phyloP scores from a whole-genome alignment of 306 rosid genomes.

The Argentina anserina region DNA sequence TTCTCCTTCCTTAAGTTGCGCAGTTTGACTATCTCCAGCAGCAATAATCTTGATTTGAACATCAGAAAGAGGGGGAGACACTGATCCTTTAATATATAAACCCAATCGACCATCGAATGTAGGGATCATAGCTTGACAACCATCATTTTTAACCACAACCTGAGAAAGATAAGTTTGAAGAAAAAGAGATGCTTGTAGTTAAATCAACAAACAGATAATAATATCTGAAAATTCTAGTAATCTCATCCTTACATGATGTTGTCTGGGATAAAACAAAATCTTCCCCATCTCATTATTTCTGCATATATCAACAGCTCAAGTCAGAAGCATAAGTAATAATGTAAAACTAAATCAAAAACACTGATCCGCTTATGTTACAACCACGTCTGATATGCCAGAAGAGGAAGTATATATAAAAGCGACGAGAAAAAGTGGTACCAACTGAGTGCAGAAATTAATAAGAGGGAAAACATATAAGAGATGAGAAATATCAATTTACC shows the following conservation, averaged over 20 bases:
- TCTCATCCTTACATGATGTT: conserved; percentile 56
- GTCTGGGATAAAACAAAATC: conserved; percentile 79
- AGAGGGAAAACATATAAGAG: neutral
- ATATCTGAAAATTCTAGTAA: conserved; percentile 1
- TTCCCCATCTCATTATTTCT: conserved; percentile 64
- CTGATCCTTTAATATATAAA: conserved; percentile 77
- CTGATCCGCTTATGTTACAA: conserved; percentile 9
- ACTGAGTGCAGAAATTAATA: neutral
- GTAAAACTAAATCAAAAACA: conserved; percentile 18
- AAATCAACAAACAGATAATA: conserved; percentile 4
- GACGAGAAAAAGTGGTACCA: neutral
- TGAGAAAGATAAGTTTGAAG: conserved; percentile 27
- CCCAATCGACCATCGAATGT: conserved; percentile 72
- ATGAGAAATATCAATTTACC: conserved; percentile 43
- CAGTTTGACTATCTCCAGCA: conserved; percentile 63
- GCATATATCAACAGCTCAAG: conserved; percentile 27
- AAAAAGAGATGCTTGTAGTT: neutral
- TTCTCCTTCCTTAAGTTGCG: conserved; percentile 63
- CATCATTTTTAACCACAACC: conserved; percentile 66
- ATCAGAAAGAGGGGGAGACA: conserved; percentile 78
- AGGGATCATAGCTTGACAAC: conserved; percentile 78
- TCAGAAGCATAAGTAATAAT: conserved; percentile 18
- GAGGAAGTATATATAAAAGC: neutral
- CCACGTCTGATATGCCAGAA: neutral
- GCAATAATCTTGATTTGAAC: conserved; percentile 72